Evolutionary conservation across 1,284 basidiomycete species (phyloP), one percentile per base, ranked within the genome.

Genomic region (Marasmius oreades): DNA sequence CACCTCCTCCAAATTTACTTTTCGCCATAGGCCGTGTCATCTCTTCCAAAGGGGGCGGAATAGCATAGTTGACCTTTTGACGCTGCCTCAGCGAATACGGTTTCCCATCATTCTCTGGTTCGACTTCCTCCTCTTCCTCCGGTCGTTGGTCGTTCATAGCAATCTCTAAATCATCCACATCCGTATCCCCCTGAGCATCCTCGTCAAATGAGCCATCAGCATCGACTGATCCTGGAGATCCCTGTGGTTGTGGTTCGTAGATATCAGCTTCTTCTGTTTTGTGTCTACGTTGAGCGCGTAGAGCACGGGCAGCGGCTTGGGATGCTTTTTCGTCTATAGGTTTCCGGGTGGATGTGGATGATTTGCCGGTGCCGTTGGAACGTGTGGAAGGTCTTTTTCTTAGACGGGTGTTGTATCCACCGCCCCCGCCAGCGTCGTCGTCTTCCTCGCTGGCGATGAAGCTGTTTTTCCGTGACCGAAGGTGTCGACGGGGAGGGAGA

Each of bases 1-100:
- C 63, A 26, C 63, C 52, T 52, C 58, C 56, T 55, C 16, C 61
- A 61, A 31, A 58, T 64, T 28, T 64, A 60, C n/a, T 63, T 66
- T 20, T 65, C 51, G 68, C 71, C 2, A 77, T 72, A 0, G 79
- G 77, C n/a, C 70, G 73, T 5, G 68, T 51, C 67, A 85, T 71
- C 50, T 88, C 86, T 57, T 90, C 88, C 18, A 91, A 72, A 0
- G 86, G 85, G 0, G 88, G 88, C 0, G 86, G 88, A 24, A 91
- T 88, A 4, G 85, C 84, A 59, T 91, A 92, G 66, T 90, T 90
- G 63, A 90, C 82, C 64, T 79, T 80, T 46, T 78, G 75, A 48
- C 90, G 74, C 61, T 82, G 78, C 26, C 88, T 74, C 22, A 92
- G 73, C 0, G 81, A 65, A 63, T 92, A 92, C 8, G 84, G 83